Evolutionary conservation across 1,284 basidiomycete genomes (phyloP).

Genomic region (Apiotrichum sp.): DNA sequence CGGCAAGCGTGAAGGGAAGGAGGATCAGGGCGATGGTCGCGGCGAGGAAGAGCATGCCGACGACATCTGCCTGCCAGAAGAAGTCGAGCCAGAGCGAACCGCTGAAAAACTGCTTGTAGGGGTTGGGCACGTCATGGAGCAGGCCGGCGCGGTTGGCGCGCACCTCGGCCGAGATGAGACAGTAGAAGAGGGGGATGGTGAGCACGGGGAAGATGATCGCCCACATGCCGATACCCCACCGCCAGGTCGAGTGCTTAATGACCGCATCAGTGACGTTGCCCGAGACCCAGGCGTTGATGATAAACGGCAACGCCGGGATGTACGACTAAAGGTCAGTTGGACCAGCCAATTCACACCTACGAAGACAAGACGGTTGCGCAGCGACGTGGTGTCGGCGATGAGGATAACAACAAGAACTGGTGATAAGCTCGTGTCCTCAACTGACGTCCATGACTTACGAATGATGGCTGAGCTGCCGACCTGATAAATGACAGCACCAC

Average conservation of each 20-base stretch:
- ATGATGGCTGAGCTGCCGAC: constrained; percentile 28
- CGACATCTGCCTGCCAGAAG: constrained; percentile 47
- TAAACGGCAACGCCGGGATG: constrained; percentile 47
- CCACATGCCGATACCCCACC: constrained; percentile 49
- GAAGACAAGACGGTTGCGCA: constrained; percentile 47
- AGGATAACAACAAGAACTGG: constrained; percentile 43
- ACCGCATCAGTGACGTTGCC: constrained; percentile 26
- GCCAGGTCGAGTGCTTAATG: constrained; percentile 36
- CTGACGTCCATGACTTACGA: not conserved
- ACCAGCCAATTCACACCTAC: constrained; percentile 2
- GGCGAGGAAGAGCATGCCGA: constrained; percentile 41
- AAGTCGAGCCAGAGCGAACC: constrained; percentile 30
- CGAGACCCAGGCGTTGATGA: constrained; percentile 27
- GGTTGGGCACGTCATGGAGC: constrained; percentile 24
- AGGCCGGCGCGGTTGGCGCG: constrained; percentile 19
- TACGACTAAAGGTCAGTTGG: constrained; percentile 18
- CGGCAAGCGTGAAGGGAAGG: constrained; percentile 45
- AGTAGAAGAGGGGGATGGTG: constrained; percentile 38
- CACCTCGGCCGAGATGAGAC: constrained; percentile 35
- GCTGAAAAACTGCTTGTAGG: constrained; percentile 10
- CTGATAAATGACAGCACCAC: constrained; percentile 44
- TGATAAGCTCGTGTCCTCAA: not conserved
- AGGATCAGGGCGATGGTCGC: constrained; percentile 30
- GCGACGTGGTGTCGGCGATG: constrained; percentile 47
- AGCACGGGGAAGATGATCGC: constrained; percentile 47